Base-by-base conservation (phyloP, 306 rosid genomes). In the Vicia sativa region DNA sequence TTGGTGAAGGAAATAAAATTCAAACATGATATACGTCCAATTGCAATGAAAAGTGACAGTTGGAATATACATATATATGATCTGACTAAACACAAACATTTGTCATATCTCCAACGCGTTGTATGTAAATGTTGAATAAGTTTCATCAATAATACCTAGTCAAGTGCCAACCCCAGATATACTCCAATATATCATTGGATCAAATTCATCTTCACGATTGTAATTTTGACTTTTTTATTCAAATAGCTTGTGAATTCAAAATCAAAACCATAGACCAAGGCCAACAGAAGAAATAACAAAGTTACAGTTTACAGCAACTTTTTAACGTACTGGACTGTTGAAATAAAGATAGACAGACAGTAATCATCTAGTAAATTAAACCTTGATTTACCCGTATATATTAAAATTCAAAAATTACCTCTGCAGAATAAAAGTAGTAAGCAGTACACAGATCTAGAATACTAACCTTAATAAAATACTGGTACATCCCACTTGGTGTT, bases 401-500 rank as follows among this genome's bases (percentile, higher is more conserved):
- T 11, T 25, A 28, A 52, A 61, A 11, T 54, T 76, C 41, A 53
- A 55, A 37, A 62, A 28, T 54, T 10, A 65, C 28, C 48, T 31
- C 70, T n/a, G 41, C 74, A 16, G 25, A 57, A 59, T 10, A 38
- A 49, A 39, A 41, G 15, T 45, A 66, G 73, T 67, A 56, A n/a
- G 75, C 53, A 75, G 72, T 28, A n/a, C 3, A 61, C 62, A 46
- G 66, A 46, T 46, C 21, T 65, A 28, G 55, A 60, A 35, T 14
- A 74, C 89, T 68, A 65, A 90, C 99, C 99, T 95, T 95, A 80
- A 95, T 95, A 81, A 95, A 95, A 70, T 95, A 95, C 62, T 90
- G 97, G 78, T 95, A 95, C 96, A 89, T 95, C 68, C 90, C 96
- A 79, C 82, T 87, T 37, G 95, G 97, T 23, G 91, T 53, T 71